Conservation (phyloP, 805 yeast species). For the Torulaspora quercuum region DNA sequence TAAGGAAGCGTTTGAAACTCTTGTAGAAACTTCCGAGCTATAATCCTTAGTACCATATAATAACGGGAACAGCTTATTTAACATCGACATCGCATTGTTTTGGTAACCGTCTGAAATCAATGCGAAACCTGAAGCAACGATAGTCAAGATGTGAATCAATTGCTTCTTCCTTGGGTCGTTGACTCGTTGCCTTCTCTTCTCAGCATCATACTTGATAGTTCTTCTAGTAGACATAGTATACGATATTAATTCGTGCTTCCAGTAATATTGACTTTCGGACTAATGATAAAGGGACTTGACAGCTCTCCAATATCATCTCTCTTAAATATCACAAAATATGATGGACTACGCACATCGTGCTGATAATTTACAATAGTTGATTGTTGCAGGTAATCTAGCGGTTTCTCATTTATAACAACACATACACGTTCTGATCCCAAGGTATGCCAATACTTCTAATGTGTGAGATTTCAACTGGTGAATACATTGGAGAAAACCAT, state of each 20-base stretch:
- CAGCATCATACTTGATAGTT: constrained; percentile 11
- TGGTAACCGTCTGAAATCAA: constrained; percentile 76
- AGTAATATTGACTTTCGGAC: background rate
- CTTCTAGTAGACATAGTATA: constrained; percentile 4
- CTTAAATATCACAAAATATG: too few relatives aligned
- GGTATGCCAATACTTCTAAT: too few relatives aligned
- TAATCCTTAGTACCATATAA: constrained; percentile 40
- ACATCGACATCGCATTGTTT: constrained; percentile 69
- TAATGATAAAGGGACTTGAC: background rate
- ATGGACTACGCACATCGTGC: too few relatives aligned
- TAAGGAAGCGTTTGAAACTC: constrained; percentile 64
- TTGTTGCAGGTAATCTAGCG: too few relatives aligned
- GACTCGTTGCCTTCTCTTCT: constrained; percentile 9
- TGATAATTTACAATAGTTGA: too few relatives aligned
- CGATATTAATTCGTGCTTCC: background rate
- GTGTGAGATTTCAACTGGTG: too few relatives aligned
- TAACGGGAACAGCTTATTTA: constrained; percentile 52
- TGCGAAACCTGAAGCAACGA: constrained; percentile 57
- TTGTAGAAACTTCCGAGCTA: constrained; percentile 49
- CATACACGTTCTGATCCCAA: too few relatives aligned
- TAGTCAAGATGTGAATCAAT: constrained; percentile 16
- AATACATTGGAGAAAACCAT: too few relatives aligned
- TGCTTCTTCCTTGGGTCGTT: constrained; percentile 11
- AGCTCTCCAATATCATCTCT: too few relatives aligned
- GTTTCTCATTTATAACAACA: too few relatives aligned